phyloP scores from a whole-genome alignment of 345 rosid genomes.

The Raphanus sativus region DNA sequence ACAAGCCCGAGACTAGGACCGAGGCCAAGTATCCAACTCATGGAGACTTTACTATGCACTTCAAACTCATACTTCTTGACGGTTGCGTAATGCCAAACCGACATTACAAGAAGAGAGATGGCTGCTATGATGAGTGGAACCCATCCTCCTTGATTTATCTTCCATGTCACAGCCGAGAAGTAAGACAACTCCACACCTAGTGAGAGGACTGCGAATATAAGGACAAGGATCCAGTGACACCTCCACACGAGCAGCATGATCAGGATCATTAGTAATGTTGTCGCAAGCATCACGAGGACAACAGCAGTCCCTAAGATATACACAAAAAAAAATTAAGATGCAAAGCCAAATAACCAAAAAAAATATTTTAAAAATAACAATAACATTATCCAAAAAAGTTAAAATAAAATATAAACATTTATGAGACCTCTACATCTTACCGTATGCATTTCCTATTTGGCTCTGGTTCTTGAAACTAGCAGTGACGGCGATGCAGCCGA shows the following conservation, averaged over 20 bases:
- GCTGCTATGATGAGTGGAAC: neutral
- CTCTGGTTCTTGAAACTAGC: neutral
- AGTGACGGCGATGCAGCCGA: neutral
- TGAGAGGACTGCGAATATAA: neutral
- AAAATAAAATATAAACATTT: too few species aligned
- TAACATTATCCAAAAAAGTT: too few species aligned
- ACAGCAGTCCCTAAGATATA: neutral
- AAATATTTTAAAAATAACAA: too few species aligned
- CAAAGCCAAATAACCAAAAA: neutral
- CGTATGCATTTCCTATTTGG: neutral
- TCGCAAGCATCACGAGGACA: neutral
- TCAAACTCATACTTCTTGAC: neutral
- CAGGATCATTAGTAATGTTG: neutral
- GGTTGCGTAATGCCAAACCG: neutral
- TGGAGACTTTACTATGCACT: neutral
- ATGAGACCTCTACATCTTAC: neutral
- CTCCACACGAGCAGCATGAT: neutral
- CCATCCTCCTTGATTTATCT: neutral
- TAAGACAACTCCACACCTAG: neutral
- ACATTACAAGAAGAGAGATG: neutral
- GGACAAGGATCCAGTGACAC: neutral
- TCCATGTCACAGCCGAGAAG: neutral
- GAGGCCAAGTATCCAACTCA: neutral
- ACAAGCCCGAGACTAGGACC: neutral
- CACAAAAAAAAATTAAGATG: neutral